Conservation (phyloP, 371 early-diverging fungal genomes). For the Mucor sp. region DNA sequence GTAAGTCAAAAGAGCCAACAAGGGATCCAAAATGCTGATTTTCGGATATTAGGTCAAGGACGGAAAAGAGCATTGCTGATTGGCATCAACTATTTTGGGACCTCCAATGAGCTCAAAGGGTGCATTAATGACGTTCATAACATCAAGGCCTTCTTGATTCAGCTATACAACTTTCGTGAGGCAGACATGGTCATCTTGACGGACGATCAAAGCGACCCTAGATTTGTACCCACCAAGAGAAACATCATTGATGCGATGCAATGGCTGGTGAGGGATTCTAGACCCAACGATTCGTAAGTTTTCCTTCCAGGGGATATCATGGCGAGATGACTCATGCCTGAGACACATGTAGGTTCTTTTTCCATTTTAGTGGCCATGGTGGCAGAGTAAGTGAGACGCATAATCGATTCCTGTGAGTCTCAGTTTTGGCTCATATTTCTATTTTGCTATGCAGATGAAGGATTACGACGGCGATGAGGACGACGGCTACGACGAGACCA, state of each 20-base stretch:
- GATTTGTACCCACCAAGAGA: constrained; percentile 70
- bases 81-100: constrained; percentile 62
- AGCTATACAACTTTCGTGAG: constrained; percentile 64
- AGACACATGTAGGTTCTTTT: constrained; percentile 56
- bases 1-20: constrained; percentile 24
- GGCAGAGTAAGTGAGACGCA: constrained; percentile 41
- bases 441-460: constrained; percentile 14
- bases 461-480: constrained; percentile 81
- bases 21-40: not conserved
- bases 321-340: not conserved
- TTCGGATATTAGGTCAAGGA: constrained; percentile 29
- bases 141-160: constrained; percentile 69
- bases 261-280: constrained; percentile 84
- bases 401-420: not conserved
- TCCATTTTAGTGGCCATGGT: constrained; percentile 93
- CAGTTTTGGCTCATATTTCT: not conserved
- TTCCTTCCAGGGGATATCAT: not conserved
- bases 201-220: constrained; percentile 73
- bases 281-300: constrained; percentile 74
- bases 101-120: constrained; percentile 65
- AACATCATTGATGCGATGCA: constrained; percentile 86
- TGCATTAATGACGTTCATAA: constrained; percentile 92
- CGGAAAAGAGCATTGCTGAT: constrained; percentile 31
- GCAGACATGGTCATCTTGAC: constrained; percentile 79
- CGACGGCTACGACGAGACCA: constrained; percentile 66